Percentiles rank a stretch among this genome's conserved stretches.
These are phyloP conservation scores for Lagenaria siceraria DNA, from an alignment of 306 rosid species.

Conservation along the genomic window DNA sequence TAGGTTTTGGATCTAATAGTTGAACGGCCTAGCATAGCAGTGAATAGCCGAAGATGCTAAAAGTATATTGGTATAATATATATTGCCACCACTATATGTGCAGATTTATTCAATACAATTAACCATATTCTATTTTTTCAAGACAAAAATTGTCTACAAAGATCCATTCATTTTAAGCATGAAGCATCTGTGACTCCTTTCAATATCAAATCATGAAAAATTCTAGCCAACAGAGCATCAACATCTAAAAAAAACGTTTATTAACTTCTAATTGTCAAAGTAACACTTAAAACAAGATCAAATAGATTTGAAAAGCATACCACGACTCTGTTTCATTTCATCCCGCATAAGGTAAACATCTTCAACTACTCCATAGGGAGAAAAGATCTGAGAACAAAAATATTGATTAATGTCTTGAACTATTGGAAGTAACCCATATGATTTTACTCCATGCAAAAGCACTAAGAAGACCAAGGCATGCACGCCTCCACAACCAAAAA, in stretches of 20 bases:
- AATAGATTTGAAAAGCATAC: slow-evolving; percentile 32
- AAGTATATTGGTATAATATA: neutral
- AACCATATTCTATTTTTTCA: neutral
- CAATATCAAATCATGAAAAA: neutral
- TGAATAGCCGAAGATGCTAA: neutral
- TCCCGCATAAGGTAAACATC: slow-evolving; percentile 98
- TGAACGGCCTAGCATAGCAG: neutral
- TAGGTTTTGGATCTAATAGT: neutral
- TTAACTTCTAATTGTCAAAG: neutral
- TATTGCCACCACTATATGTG: neutral
- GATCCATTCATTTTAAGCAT: neutral
- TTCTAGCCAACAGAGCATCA: neutral
- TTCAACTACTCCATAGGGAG: slow-evolving; percentile 79
- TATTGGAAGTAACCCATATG: neutral
- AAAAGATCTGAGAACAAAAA: slow-evolving; percentile 53
- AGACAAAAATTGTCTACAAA: neutral
- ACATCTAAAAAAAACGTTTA: neutral
- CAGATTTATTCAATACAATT: neutral
- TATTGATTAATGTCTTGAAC: slow-evolving; percentile 13
- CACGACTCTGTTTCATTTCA: slow-evolving; percentile 85
- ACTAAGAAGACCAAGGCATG: neutral
- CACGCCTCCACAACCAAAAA: neutral
- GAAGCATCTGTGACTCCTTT: neutral
- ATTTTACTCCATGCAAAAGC: neutral
- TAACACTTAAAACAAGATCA: neutral